Percentiles rank a stretch among this genome's conserved stretches.
phyloP scores from a whole-genome alignment of 768 basidiomycete species.

The Leccinum longicurvipes region DNA sequence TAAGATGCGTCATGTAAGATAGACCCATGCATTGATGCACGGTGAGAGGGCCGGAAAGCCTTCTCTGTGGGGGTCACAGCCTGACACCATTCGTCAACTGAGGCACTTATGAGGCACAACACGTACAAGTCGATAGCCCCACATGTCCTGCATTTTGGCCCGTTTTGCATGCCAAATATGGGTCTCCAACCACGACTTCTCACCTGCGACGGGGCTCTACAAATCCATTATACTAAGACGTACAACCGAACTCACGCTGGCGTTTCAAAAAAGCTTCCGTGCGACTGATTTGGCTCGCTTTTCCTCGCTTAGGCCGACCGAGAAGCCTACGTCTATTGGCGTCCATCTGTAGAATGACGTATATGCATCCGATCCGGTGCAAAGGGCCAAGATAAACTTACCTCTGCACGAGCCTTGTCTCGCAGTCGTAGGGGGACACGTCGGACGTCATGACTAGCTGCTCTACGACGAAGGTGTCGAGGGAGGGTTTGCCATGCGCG shows the following conservation, averaged over 20 bases:
- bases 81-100: conserved; percentile 33
- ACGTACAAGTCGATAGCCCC: conserved; percentile 85
- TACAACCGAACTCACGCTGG: conserved; percentile 51
- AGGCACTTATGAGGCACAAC: not conserved
- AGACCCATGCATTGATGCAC: conserved; percentile 79
- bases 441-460: conserved; percentile 92
- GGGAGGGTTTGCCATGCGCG: conserved; percentile 93
- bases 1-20: conserved; percentile 93
- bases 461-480: conserved; percentile 84
- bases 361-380: conserved; percentile 18
- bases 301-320: conserved; percentile 61
- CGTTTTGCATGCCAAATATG: conserved; percentile 98
- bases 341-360: conserved; percentile 49
- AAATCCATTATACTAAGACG: not conserved
- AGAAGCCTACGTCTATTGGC: conserved; percentile 39
- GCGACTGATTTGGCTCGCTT: conserved; percentile 50
- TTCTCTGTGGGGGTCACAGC: conserved; percentile 89
- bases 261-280: conserved; percentile 64
- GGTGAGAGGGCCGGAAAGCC: conserved; percentile 85
- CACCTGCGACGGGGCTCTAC: conserved; percentile 41
- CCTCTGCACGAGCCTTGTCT: conserved; percentile 80
- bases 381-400: conserved; percentile 29
- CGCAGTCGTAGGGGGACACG: conserved; percentile 85
- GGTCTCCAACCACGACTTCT: conserved; percentile 93
- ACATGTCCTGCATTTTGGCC: conserved; percentile 90